phyloP scores from a whole-genome alignment of 306 rosid genomes.

The Fagus sylvatica region DNA sequence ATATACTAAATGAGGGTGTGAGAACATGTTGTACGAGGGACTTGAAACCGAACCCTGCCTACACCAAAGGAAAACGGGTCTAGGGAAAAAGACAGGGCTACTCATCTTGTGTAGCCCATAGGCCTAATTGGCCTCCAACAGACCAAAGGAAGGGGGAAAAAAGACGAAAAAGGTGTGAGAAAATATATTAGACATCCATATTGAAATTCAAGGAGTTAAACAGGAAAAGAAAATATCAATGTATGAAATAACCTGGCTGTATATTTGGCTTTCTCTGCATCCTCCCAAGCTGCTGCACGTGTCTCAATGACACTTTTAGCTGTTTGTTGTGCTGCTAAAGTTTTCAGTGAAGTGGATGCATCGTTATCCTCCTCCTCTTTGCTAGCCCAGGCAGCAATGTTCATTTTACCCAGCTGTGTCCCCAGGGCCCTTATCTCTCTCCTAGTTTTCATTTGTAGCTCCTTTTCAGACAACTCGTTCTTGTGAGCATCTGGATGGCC shows the following conservation, averaged over 20 bases:
- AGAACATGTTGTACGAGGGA: too few relatives aligned
- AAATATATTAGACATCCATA: not conserved
- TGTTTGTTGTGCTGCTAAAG: constrained; percentile 38
- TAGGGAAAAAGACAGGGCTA: too few relatives aligned
- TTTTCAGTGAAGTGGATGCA: constrained; percentile 77
- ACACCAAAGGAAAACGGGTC: too few relatives aligned
- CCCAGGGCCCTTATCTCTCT: constrained; percentile 91
- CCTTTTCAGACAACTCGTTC: constrained; percentile 75
- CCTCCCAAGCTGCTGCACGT: constrained; percentile 96
- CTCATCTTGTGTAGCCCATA: too few relatives aligned
- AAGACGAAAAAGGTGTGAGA: not conserved
- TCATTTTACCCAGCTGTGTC: constrained; percentile 85
- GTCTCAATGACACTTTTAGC: constrained; percentile 61
- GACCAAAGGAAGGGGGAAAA: too few relatives aligned
- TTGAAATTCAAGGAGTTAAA: not conserved
- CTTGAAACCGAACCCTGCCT: too few relatives aligned
- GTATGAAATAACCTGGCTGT: constrained; percentile 68
- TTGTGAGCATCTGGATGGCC: constrained; percentile 42
- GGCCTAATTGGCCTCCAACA: too few relatives aligned
- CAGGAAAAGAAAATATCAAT: not conserved
- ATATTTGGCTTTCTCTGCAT: constrained; percentile 88
- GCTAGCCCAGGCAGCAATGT: constrained; percentile 99
- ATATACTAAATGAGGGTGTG: not conserved
- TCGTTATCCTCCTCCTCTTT: constrained; percentile 87
- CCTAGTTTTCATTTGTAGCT: constrained; percentile 89